Percentiles rank a stretch among this genome's conserved stretches.
These are phyloP conservation scores for Hypomyces rosellus DNA, from an alignment of 2,329 filamentous ascomycete genomes.

Conservation along the genomic window DNA sequence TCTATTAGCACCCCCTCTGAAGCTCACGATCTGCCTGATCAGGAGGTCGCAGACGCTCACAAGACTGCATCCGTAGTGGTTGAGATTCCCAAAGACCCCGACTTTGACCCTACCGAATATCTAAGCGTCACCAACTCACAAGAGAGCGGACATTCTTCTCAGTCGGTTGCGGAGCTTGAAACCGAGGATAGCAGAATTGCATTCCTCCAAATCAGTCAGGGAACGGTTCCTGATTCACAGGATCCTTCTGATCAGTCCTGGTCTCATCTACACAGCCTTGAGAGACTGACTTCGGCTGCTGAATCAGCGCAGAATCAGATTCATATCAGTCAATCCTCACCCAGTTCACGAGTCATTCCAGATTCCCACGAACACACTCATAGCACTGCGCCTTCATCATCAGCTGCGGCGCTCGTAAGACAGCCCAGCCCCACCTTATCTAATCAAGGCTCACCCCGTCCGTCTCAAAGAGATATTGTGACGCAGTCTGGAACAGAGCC, in stretches of 20 bases:
- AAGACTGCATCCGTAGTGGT: conserved; percentile 20
- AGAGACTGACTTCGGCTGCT: neutral
- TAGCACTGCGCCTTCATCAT: conserved; percentile 7
- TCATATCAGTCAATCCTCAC: neutral
- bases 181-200: conserved; percentile 26
- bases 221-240: conserved; percentile 40
- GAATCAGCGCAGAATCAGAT: neutral
- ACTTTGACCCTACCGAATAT: conserved; percentile 31
- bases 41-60: conserved; percentile 7
- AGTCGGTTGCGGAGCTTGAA: conserved; percentile 30
- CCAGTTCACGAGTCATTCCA: conserved; percentile 9
- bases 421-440: conserved; percentile 1
- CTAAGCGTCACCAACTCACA: conserved; percentile 26
- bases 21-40: conserved; percentile 13
- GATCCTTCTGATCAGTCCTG: conserved; percentile 24
- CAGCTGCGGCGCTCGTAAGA: neutral
- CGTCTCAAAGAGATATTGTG: conserved; percentile 11
- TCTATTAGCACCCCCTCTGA: conserved; percentile 19
- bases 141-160: conserved; percentile 23
- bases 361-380: conserved; percentile 13
- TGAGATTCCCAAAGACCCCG: conserved; percentile 23
- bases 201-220: conserved; percentile 27
- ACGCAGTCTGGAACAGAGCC: conserved; percentile 11
- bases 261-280: conserved; percentile 11
- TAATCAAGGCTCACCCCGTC: conserved; percentile 2